These are phyloP conservation scores for Hygrophila difformis DNA, from an alignment of 257 asterid genomes.

Conservation along the genomic window DNA sequence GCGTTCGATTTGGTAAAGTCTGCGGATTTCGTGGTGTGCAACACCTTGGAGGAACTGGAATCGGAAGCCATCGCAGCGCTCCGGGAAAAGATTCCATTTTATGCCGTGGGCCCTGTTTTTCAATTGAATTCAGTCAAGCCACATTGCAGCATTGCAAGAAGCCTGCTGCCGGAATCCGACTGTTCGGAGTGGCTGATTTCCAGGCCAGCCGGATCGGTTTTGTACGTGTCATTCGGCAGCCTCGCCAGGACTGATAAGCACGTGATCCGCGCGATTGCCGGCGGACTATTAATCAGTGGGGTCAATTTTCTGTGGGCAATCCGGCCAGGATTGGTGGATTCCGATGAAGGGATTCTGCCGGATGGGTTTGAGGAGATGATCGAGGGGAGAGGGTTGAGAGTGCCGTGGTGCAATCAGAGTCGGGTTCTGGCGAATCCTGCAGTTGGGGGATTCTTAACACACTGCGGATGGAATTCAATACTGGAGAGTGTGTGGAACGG, in stretches of 20 bases:
- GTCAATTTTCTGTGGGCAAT: constrained; percentile 49
- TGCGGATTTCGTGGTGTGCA: constrained; percentile 49
- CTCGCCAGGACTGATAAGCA: constrained; percentile 28
- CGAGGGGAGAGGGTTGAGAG: constrained; percentile 33
- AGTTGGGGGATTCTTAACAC: constrained; percentile 59
- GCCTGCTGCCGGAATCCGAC: constrained; percentile 40
- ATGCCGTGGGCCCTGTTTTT: constrained; percentile 52
- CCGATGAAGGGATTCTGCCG: constrained; percentile 20
- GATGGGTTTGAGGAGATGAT: constrained; percentile 27
- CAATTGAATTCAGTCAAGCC: constrained; percentile 19
- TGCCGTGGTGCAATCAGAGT: constrained; percentile 61
- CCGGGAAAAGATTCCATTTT: constrained; percentile 28
- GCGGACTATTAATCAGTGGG: constrained; percentile 36
- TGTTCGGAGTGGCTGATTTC: constrained; percentile 41
- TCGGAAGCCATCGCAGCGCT: constrained; percentile 29
- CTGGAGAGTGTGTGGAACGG: constrained; percentile 55
- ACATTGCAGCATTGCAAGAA: constrained; percentile 16
- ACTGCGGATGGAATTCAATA: constrained; percentile 75
- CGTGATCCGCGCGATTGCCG: constrained; percentile 37
- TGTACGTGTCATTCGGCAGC: constrained; percentile 70
- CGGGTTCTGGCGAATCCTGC: constrained; percentile 37
- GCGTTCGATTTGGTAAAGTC: constrained; percentile 33
- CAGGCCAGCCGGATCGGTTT: constrained; percentile 36
- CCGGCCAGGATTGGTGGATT: constrained; percentile 27
- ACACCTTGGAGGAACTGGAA: constrained; percentile 56